Percentiles rank a stretch among this genome's conserved stretches.
Conservation (phyloP, 768 basidiomycete genomes). For the Multifurca ochricompacta region DNA sequence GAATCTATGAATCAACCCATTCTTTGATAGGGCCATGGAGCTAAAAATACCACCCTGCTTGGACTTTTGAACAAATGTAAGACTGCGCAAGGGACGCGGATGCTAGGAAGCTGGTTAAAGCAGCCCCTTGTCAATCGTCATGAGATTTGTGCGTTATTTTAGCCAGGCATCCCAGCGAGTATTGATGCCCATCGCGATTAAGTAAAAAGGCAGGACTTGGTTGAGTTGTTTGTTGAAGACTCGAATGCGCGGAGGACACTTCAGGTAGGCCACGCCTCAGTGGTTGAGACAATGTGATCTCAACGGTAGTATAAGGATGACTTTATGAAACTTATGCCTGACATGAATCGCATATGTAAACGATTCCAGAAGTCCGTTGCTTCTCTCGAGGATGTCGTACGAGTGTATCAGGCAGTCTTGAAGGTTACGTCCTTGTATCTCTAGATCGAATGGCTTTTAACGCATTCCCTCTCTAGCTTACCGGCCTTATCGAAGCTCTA, state of each 20-base stretch:
- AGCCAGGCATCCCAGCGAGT: background rate
- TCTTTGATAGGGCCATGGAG: slow-evolving; percentile 42
- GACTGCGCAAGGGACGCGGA: slow-evolving; percentile 85
- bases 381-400: slow-evolving; percentile 88
- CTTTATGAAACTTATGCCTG: slow-evolving; percentile 85
- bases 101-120: slow-evolving; percentile 89
- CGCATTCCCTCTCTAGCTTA: slow-evolving; percentile 40
- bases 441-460: background rate
- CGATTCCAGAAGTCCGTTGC: slow-evolving; percentile 81
- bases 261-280: slow-evolving; percentile 43
- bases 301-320: slow-evolving; percentile 51
- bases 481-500: slow-evolving; percentile 62
- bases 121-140: slow-evolving; percentile 93
- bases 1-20: background rate
- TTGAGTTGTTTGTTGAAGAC: slow-evolving; percentile 81
- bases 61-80: slow-evolving; percentile 93
- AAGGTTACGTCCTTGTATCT: slow-evolving; percentile 41
- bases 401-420: slow-evolving; percentile 87
- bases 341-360: slow-evolving; percentile 87
- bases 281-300: background rate
- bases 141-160: slow-evolving; percentile 62
- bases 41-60: slow-evolving; percentile 80
- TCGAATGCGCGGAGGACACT: slow-evolving; percentile 59
- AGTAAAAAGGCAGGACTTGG: slow-evolving; percentile 84
- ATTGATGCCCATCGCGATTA: background rate